These are phyloP conservation scores for Oidium heveae DNA, from an alignment of 2,329 filamentous ascomycete species.

Conservation along the genomic window DNA sequence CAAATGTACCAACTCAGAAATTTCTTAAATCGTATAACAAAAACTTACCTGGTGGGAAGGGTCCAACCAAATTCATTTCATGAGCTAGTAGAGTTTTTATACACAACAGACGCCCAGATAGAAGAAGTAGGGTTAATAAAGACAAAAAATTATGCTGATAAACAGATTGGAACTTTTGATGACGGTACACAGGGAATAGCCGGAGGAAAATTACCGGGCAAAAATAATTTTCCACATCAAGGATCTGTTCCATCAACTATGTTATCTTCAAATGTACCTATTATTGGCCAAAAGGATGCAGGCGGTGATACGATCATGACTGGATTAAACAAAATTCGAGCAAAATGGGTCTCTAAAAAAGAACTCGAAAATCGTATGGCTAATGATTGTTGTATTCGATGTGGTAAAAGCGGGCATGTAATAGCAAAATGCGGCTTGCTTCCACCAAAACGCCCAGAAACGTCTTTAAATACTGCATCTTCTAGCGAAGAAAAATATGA, in stretches of 20 bases:
- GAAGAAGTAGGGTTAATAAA: neutral
- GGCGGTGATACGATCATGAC: neutral
- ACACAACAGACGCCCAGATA: neutral
- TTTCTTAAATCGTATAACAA: neutral
- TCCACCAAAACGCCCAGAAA: neutral
- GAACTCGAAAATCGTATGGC: no score
- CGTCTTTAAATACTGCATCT: neutral
- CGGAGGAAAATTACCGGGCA: no score
- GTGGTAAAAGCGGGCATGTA: neutral
- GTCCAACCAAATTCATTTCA: neutral
- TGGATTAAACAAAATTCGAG: neutral
- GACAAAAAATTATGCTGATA: neutral
- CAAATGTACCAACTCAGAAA: neutral
- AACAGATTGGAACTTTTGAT: neutral
- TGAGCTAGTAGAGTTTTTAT: neutral
- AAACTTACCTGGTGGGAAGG: neutral
- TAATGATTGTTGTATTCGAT: neutral
- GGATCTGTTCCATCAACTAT: no score
- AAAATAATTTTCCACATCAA: no score
- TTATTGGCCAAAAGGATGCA: no score
- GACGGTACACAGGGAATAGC: no score
- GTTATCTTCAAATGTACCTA: no score
- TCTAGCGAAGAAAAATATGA: neutral
- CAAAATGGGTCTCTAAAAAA: neutral
- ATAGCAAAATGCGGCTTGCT: neutral